Conservation (phyloP, 331 rosid species). For the Pyracantha coccinea region DNA sequence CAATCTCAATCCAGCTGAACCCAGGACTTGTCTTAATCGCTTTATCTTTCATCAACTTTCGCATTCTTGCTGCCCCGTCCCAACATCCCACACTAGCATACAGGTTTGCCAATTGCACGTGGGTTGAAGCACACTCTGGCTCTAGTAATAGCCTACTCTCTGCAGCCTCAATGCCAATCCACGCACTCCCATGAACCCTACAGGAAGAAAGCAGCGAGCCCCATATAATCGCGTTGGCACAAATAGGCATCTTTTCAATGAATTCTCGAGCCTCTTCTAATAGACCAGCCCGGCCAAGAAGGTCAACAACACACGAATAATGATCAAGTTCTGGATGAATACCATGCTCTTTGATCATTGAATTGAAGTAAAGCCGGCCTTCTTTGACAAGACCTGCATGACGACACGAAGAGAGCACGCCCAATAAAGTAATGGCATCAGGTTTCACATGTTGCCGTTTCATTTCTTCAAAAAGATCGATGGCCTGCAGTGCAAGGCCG, state of each 20-base stretch:
- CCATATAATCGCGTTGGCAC: slow-evolving; percentile 70
- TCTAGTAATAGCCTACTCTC: slow-evolving; percentile 59
- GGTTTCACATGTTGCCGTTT: slow-evolving; percentile 33
- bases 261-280: slow-evolving; percentile 56
- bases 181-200: slow-evolving; percentile 55
- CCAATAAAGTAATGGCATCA: slow-evolving; percentile 63
- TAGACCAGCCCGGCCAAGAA: slow-evolving; percentile 79
- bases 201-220: slow-evolving; percentile 76
- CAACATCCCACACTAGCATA: slow-evolving; percentile 66
- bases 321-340: slow-evolving; percentile 65
- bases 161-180: slow-evolving; percentile 72
- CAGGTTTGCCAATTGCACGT: slow-evolving; percentile 58
- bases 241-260: slow-evolving; percentile 54
- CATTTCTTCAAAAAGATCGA: slow-evolving; percentile 61
- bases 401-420: slow-evolving; percentile 66
- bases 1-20: slow-evolving; percentile 70
- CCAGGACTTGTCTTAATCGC: slow-evolving; percentile 65
- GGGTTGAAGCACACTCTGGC: slow-evolving; percentile 63
- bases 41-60: slow-evolving; percentile 61
- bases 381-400: slow-evolving; percentile 66
- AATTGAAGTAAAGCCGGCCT: slow-evolving; percentile 54
- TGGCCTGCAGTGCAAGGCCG: slow-evolving; percentile 51
- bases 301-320: slow-evolving; percentile 66
- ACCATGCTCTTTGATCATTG: slow-evolving; percentile 52
- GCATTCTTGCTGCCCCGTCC: slow-evolving; percentile 44